Conservation (phyloP, 2,329 filamentous ascomycete genomes). For the Trichoderma gracile region DNA sequence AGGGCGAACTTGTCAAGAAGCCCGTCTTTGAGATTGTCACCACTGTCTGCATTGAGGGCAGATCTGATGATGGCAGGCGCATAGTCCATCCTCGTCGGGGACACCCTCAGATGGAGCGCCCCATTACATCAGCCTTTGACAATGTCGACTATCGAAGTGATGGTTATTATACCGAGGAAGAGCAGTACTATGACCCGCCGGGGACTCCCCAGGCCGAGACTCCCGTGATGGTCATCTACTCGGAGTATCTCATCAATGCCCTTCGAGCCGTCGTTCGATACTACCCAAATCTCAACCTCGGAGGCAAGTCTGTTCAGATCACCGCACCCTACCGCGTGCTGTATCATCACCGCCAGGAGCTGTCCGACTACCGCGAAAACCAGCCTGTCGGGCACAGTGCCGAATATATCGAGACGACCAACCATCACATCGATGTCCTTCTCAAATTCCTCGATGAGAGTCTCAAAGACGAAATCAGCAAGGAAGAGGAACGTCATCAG, state of each 20-base stretch:
- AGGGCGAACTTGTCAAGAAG: slow-evolving; percentile 30
- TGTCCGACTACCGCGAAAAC: slow-evolving; percentile 44
- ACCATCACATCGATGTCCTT: slow-evolving; percentile 49
- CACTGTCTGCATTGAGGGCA: slow-evolving; percentile 36
- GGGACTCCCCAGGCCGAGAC: slow-evolving; percentile 36
- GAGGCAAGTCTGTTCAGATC: slow-evolving; percentile 42
- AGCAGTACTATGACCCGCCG: slow-evolving; percentile 30
- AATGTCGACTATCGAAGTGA: slow-evolving; percentile 33
- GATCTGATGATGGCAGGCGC: slow-evolving; percentile 1
- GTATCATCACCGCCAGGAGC: slow-evolving; percentile 47
- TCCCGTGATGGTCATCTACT: slow-evolving; percentile 48
- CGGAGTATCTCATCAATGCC: slow-evolving; percentile 48
- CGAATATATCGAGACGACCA: slow-evolving; percentile 45
- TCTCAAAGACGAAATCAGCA: slow-evolving; percentile 40
- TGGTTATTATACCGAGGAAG: slow-evolving; percentile 32
- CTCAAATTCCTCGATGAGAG: slow-evolving; percentile 46
- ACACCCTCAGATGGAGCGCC: slow-evolving; percentile 31
- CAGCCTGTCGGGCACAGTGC: slow-evolving; percentile 45
- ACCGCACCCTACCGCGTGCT: slow-evolving; percentile 51
- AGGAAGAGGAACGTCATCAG: slow-evolving; percentile 45
- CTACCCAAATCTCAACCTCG: slow-evolving; percentile 46
- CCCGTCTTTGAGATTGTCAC: slow-evolving; percentile 49
- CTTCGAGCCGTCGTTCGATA: slow-evolving; percentile 51
- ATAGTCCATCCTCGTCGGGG: slow-evolving; percentile 24
- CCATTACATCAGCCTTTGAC: slow-evolving; percentile 36